Evolutionary conservation across 2,329 filamentous ascomycete species (phyloP).

Genomic region (Neonectria sp.): DNA sequence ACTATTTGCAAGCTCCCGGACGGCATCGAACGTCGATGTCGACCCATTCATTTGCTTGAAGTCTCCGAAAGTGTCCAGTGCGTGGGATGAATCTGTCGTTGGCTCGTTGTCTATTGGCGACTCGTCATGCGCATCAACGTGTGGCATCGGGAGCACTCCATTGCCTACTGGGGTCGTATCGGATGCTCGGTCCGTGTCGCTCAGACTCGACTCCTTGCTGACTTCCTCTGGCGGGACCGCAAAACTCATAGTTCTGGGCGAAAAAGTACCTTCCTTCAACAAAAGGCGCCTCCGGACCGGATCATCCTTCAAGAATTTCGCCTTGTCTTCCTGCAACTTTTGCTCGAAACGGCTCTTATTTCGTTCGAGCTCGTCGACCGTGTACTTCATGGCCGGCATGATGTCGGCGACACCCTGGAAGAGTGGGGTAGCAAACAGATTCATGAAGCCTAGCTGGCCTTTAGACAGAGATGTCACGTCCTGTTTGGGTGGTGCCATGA

Average conservation of each 20-base stretch:
- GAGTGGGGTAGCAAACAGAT: conserved; percentile 91
- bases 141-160: conserved; percentile 42
- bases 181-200: conserved; percentile 39
- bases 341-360: conserved; percentile 84
- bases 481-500: conserved; percentile 88
- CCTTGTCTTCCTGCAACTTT: conserved; percentile 76
- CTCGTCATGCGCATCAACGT: conserved; percentile 46
- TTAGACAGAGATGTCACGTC: conserved; percentile 87
- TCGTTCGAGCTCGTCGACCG: conserved; percentile 82
- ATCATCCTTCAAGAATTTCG: conserved; percentile 58
- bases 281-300: conserved; percentile 54
- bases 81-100: conserved; percentile 46
- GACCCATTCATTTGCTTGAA: conserved; percentile 63
- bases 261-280: conserved; percentile 59
- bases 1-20: conserved; percentile 64
- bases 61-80: conserved; percentile 43
- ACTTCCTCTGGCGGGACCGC: conserved; percentile 49
- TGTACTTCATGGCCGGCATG: conserved; percentile 87
- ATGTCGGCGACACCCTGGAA: conserved; percentile 92
- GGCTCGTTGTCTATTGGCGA: conserved; percentile 47
- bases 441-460: conserved; percentile 96
- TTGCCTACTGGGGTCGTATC: conserved; percentile 41
- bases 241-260: conserved; percentile 62
- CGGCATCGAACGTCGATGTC: conserved; percentile 61
- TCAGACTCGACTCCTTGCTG: conserved; percentile 39